These are phyloP conservation scores for Phytopythium boreale DNA, from an alignment of 352 stramenopile species.

Conservation along the genomic window DNA sequence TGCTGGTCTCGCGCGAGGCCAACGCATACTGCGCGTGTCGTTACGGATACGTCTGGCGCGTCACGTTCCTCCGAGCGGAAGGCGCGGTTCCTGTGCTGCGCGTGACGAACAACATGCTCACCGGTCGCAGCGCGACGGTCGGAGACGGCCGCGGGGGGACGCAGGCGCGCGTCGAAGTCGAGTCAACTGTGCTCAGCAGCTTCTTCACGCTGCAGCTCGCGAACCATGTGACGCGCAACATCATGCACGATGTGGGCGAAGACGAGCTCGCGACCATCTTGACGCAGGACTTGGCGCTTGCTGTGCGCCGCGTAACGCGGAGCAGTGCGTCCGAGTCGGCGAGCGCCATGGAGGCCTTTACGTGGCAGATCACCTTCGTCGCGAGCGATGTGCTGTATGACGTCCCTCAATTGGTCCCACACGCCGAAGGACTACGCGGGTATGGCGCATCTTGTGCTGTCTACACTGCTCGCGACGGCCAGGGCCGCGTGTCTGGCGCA, in stretches of 20 bases:
- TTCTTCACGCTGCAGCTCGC: slow-evolving; percentile 65
- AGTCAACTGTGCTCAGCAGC: slow-evolving; percentile 57
- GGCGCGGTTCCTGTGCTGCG: slow-evolving; percentile 45
- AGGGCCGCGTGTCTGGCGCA: slow-evolving; percentile 58
- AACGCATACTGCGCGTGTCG: slow-evolving; percentile 77
- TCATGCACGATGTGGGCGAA: slow-evolving; percentile 59
- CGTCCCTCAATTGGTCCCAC: slow-evolving; percentile 43
- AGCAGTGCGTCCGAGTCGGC: slow-evolving; percentile 17
- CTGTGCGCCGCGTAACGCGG: slow-evolving; percentile 52
- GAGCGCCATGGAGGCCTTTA: slow-evolving; percentile 44
- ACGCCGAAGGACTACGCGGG: slow-evolving; percentile 52
- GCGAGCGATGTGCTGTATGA: slow-evolving; percentile 66
- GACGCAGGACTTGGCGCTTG: slow-evolving; percentile 55
- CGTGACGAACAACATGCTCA: slow-evolving; percentile 43
- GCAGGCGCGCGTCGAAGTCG: slow-evolving; percentile 45
- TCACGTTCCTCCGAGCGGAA: slow-evolving; percentile 75
- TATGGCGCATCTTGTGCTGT: slow-evolving; percentile 48
- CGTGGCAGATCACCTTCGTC: slow-evolving; percentile 77
- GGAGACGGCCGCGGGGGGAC: slow-evolving; percentile 44
- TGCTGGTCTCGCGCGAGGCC: slow-evolving; percentile 44
- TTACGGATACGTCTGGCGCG: slow-evolving; percentile 69
- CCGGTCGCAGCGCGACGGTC: slow-evolving; percentile 47
- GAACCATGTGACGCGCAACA: slow-evolving; percentile 58
- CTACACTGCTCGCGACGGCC: slow-evolving; percentile 51
- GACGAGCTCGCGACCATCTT: slow-evolving; percentile 56